Conservation (phyloP, 2,329 filamentous ascomycete genomes). For the Cercospora berteroae region DNA sequence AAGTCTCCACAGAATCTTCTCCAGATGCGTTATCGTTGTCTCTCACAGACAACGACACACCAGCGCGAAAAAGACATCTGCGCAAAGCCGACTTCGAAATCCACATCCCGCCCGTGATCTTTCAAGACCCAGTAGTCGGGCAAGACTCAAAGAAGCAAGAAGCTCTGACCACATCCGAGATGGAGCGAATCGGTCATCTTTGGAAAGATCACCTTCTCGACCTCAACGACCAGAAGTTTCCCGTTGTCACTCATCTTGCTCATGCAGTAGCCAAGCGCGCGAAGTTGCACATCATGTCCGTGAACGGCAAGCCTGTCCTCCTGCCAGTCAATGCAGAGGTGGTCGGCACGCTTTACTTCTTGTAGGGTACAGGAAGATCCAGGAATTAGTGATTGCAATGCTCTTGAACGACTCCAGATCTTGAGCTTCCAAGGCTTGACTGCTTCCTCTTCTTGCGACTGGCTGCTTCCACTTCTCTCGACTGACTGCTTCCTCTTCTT, state of each 20-base stretch:
- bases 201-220: slow-evolving; percentile 12
- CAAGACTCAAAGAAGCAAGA: neutral
- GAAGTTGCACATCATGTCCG: slow-evolving; percentile 6
- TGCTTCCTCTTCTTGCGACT: neutral
- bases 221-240: slow-evolving; percentile 18
- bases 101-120: neutral
- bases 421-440: neutral
- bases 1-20: neutral
- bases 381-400: neutral
- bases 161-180: neutral
- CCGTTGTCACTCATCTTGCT: slow-evolving; percentile 18
- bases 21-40: neutral
- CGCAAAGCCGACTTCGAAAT: neutral
- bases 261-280: slow-evolving; percentile 14
- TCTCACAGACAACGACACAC: neutral
- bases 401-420: neutral
- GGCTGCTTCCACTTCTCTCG: neutral
- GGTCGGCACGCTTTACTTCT: slow-evolving; percentile 17
- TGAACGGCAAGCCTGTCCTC: neutral
- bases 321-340: slow-evolving; percentile 3
- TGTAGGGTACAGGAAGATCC: neutral
- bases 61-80: neutral
- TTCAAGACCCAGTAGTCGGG: neutral
- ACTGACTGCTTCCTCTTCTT: no score
- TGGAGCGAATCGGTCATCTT: slow-evolving; percentile 1